Percentiles rank a stretch among this genome's conserved stretches.
Conservation (phyloP, 305 asterid species). For the Fraxinus baroniana region DNA sequence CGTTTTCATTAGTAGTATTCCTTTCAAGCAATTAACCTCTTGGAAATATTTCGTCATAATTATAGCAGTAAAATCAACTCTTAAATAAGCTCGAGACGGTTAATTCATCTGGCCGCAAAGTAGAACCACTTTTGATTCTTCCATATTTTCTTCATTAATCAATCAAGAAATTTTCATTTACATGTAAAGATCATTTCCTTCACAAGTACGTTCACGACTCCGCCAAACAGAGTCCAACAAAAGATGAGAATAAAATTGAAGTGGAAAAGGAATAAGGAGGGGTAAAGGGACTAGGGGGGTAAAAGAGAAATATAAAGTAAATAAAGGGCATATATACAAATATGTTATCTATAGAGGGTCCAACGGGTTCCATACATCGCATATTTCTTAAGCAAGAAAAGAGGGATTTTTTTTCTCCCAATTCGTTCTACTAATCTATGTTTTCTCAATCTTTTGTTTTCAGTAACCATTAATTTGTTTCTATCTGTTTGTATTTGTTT, state of each 20-base stretch:
- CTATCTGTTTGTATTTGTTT: background rate
- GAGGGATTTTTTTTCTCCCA: background rate
- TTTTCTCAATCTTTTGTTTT: constrained; percentile 3
- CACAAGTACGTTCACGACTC: background rate
- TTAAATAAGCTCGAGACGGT: too few relatives aligned
- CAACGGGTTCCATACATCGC: background rate
- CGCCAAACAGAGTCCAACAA: background rate
- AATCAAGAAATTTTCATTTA: too few relatives aligned
- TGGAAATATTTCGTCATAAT: background rate
- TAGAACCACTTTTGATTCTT: background rate
- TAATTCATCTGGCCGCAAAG: background rate
- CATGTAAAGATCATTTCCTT: too few relatives aligned
- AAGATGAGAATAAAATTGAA: background rate
- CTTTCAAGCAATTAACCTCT: too few relatives aligned
- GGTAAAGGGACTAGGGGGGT: background rate
- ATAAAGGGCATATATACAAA: background rate
- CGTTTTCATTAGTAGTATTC: background rate
- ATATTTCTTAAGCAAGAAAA: background rate
- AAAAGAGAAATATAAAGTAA: background rate
- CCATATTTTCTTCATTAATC: background rate
- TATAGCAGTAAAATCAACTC: background rate
- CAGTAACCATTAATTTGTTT: background rate
- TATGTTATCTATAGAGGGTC: background rate
- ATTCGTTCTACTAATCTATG: background rate
- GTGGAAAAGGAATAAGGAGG: background rate